These are phyloP conservation scores for Jaltomata sinuosa DNA, from an alignment of 257 asterid genomes.

Conservation along the genomic window DNA sequence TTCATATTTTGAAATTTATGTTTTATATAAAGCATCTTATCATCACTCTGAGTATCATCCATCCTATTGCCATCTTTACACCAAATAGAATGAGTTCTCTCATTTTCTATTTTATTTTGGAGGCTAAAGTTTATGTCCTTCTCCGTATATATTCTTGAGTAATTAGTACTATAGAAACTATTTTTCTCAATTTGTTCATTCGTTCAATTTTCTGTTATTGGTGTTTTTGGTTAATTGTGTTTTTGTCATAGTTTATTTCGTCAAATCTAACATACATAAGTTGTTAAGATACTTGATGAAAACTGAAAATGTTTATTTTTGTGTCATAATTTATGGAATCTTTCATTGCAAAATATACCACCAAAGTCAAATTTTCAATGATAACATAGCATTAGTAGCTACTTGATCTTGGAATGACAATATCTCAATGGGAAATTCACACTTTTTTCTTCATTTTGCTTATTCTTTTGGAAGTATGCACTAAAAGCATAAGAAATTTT, in stretches of 20 bases:
- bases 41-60: too few species aligned
- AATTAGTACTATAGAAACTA: too few species aligned
- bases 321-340: too few species aligned
- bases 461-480: conserved; percentile 23
- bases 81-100: too few species aligned
- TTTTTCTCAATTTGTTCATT: neutral
- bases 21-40: too few species aligned
- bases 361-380: neutral
- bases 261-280: neutral
- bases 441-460: conserved; percentile 7
- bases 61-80: too few species aligned
- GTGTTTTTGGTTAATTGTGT: neutral
- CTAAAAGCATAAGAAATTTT: conserved; percentile 48
- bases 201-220: neutral
- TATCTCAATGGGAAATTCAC: conserved; percentile 16
- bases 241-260: neutral
- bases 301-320: too few species aligned
- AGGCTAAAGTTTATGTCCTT: too few species aligned
- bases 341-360: too few species aligned
- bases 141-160: too few species aligned
- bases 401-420: neutral
- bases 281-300: neutral
- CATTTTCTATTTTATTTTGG: too few species aligned
- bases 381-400: neutral
- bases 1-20: too few species aligned